Evolutionary conservation across 305 asterid genomes (phyloP).

Genomic region (Nicotiana rustica): DNA sequence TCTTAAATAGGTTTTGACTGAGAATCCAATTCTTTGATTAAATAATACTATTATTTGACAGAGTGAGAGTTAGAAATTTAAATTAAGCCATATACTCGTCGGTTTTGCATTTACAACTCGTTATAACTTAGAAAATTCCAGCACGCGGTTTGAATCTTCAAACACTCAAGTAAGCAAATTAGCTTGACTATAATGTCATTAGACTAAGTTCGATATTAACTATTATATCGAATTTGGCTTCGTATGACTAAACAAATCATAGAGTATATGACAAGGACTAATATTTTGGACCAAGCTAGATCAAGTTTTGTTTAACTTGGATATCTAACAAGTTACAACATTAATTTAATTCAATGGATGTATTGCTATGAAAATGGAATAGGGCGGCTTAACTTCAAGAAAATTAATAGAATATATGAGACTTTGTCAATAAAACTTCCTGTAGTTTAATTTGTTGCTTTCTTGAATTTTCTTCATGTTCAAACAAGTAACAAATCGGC

Average conservation of each 20-base stretch:
- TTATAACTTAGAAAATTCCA: not conserved
- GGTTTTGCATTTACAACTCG: not conserved
- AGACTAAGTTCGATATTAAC: conserved; percentile 24
- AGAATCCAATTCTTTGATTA: too few relatives aligned
- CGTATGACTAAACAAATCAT: conserved; percentile 4
- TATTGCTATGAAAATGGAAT: too few relatives aligned
- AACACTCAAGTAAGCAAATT: not conserved
- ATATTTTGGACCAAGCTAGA: not conserved
- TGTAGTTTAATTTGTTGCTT: not conserved
- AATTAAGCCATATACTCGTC: too few relatives aligned
- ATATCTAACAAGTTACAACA: not conserved
- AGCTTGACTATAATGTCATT: not conserved
- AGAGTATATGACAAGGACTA: not conserved
- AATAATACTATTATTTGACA: too few relatives aligned
- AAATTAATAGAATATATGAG: not conserved
- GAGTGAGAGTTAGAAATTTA: too few relatives aligned
- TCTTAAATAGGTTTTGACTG: too few relatives aligned
- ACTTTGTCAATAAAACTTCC: not conserved
- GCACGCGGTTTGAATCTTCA: conserved; percentile 21
- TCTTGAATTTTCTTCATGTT: conserved; percentile 8
- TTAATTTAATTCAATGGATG: not conserved
- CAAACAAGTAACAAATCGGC: not conserved
- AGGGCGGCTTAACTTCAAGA: too few relatives aligned
- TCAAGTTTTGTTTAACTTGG: not conserved
- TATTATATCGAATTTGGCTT: not conserved